Conservation (phyloP, 2,329 filamentous ascomycete species). For the Aspergillus terreus region DNA sequence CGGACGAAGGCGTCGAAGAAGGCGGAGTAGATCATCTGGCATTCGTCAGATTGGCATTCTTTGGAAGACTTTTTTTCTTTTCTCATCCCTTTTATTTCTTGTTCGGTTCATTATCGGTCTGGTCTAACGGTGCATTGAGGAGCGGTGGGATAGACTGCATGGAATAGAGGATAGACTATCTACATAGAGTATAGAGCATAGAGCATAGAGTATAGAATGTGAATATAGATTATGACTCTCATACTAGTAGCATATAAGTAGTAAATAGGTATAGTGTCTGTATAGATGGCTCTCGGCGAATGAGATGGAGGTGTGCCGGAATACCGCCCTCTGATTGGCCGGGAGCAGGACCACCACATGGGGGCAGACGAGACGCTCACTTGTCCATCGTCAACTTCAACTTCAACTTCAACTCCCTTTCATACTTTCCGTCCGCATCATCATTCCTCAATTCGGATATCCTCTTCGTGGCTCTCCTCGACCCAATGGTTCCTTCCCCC, state of each 20-base stretch:
- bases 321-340: neutral
- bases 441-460: neutral
- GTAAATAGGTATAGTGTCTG: neutral
- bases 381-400: neutral
- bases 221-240: neutral
- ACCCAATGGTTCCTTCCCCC: neutral
- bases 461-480: neutral
- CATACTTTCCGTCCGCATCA: neutral
- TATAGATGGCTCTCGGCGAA: neutral
- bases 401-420: neutral
- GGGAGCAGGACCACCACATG: neutral
- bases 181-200: slow-evolving; percentile 3
- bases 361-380: neutral
- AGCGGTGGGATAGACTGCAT: neutral
- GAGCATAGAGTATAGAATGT: neutral
- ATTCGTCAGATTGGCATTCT: no score
- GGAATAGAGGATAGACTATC: neutral
- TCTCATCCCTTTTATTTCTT: neutral
- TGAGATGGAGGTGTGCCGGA: neutral
- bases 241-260: no score
- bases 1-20: slow-evolving; percentile 37
- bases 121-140: neutral
- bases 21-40: slow-evolving; percentile 22
- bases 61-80: neutral
- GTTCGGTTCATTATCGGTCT: neutral